A percentile compares a stretch with the other conserved stretches of the same genome.
These are phyloP conservation scores for Blumeria hordei DNA, from an alignment of 2,329 filamentous ascomycete genomes.

Conservation along the genomic window DNA sequence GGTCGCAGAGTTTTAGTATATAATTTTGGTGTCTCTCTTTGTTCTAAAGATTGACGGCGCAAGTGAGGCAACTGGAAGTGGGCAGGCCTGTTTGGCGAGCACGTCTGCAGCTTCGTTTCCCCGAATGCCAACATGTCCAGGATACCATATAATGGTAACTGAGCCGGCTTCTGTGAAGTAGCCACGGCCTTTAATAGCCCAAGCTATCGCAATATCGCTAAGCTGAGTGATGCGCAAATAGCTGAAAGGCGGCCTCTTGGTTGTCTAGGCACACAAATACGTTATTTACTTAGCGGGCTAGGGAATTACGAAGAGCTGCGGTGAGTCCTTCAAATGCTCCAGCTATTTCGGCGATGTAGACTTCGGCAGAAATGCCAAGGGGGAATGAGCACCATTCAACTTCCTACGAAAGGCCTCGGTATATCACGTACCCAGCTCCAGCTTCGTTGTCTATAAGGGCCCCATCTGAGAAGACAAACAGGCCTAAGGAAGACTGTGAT, in stretches of 20 bases:
- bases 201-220: neutral
- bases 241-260: neutral
- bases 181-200: neutral
- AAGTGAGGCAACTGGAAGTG: neutral
- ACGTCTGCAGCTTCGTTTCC: neutral
- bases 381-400: neutral
- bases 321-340: no score
- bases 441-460: neutral
- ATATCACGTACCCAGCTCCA: neutral
- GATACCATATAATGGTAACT: neutral
- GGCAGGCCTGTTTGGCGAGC: neutral
- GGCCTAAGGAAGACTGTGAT: neutral
- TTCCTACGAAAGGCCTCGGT: neutral
- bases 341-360: neutral
- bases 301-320: neutral
- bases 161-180: neutral
- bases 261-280: neutral
- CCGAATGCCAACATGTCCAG: neutral
- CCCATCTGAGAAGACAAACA: neutral
- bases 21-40: neutral
- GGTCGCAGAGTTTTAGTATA: no score
- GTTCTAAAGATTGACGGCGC: neutral
- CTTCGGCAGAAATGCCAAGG: neutral
- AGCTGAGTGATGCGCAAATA: neutral
- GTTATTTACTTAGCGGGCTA: neutral